Evolutionary conservation across 345 rosid species (phyloP).

Genomic region (Citrus glauca): DNA sequence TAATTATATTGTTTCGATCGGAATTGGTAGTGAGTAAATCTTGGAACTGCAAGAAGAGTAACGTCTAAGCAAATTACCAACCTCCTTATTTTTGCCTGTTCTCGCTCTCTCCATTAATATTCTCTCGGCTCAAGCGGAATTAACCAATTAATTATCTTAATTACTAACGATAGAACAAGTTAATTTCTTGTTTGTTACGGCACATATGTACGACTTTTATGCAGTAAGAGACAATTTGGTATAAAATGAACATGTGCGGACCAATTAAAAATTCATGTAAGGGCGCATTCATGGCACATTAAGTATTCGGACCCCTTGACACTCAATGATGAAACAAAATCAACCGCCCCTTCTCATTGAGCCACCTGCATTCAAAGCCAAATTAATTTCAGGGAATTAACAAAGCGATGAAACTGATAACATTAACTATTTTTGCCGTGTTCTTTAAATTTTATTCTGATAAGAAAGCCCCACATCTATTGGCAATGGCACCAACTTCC

Average conservation of each 20-base stretch:
- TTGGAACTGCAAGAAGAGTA: conserved; percentile 21
- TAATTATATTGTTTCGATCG: background rate
- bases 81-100: background rate
- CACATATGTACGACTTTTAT: background rate
- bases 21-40: background rate
- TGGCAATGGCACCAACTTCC: background rate
- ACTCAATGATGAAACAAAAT: background rate
- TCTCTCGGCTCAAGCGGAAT: background rate
- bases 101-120: background rate
- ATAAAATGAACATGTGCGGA: background rate
- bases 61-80: conserved; percentile 19
- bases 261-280: too few relatives aligned
- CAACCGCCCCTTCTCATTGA: background rate
- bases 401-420: background rate
- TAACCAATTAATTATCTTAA: background rate
- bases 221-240: background rate
- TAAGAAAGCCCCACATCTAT: background rate
- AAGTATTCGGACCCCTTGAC: background rate
- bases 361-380: background rate
- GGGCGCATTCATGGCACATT: background rate
- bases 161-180: too few relatives aligned
- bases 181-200: conserved; percentile 13
- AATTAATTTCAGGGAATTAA: background rate
- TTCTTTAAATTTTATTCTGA: background rate
- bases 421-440: background rate